Conservation (phyloP, 148 eudicot genomes). For the Diospyros lotus region DNA sequence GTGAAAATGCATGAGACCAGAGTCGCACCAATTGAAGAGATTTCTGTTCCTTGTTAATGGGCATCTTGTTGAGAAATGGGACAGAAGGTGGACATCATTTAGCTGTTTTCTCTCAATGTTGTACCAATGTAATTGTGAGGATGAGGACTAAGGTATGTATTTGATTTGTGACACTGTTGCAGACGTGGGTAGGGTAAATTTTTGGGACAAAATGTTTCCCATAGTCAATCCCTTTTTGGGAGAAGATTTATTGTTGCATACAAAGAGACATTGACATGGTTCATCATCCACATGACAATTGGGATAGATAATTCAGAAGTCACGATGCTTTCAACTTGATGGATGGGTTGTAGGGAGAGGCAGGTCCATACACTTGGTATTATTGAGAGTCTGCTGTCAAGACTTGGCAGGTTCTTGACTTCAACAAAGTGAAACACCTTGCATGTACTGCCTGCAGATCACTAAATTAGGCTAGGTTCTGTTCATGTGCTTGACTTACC, state of each 20-base stretch:
- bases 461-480: too few relatives aligned
- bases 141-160: neutral
- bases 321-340: neutral
- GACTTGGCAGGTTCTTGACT: neutral
- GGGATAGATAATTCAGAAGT: neutral
- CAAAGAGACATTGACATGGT: too few relatives aligned
- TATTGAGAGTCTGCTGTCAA: neutral
- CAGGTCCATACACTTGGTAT: neutral
- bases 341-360: neutral
- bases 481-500: conserved; percentile 1
- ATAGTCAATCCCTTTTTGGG: too few relatives aligned
- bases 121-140: neutral
- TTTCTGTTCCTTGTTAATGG: neutral
- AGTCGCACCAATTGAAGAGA: neutral
- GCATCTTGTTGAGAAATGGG: neutral
- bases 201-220: too few relatives aligned
- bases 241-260: too few relatives aligned
- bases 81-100: neutral
- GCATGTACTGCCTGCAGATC: neutral
- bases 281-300: neutral
- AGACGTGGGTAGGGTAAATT: too few relatives aligned
- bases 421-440: neutral
- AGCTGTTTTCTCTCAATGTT: neutral
- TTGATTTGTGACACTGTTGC: too few relatives aligned
- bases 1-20: neutral